Conservation (phyloP, 2,329 filamentous ascomycete genomes). For the Trichoderma sp. region DNA sequence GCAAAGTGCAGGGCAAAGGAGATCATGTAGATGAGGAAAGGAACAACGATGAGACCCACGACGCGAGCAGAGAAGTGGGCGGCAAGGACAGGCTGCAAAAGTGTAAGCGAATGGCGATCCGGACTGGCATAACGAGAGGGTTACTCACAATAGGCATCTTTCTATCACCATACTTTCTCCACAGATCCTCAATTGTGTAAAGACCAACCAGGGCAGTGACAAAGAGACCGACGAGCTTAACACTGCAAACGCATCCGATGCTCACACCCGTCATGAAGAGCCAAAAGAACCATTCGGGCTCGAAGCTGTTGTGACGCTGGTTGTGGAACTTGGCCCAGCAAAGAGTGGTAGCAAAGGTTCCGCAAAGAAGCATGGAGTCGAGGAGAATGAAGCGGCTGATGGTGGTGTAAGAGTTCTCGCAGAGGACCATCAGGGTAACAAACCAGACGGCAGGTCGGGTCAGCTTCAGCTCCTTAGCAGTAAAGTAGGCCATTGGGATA, state of each 20-base stretch:
- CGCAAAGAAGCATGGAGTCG: slow-evolving; percentile 97
- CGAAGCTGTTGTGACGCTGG: slow-evolving; percentile 80
- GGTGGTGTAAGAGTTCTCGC: slow-evolving; percentile 98
- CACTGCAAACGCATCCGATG: slow-evolving; percentile 96
- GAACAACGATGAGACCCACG: slow-evolving; percentile 82
- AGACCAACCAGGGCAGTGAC: slow-evolving; percentile 91
- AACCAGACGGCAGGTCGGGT: slow-evolving; percentile 88
- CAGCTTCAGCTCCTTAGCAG: slow-evolving; percentile 85
- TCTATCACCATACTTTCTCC: slow-evolving; percentile 94
- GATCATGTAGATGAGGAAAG: slow-evolving; percentile 88
- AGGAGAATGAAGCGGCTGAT: slow-evolving; percentile 98
- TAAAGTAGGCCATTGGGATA: slow-evolving; percentile 92
- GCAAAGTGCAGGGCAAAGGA: slow-evolving; percentile 95
- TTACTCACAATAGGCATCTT: slow-evolving; percentile 77
- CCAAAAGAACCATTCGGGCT: slow-evolving; percentile 91
- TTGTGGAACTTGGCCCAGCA: slow-evolving; percentile 98
- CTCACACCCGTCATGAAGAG: slow-evolving; percentile 89
- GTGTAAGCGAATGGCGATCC: background rate
- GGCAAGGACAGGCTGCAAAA: slow-evolving; percentile 57
- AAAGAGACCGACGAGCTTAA: slow-evolving; percentile 97
- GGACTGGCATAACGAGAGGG: background rate
- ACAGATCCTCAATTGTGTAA: slow-evolving; percentile 94
- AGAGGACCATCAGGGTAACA: slow-evolving; percentile 93
- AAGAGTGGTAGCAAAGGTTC: slow-evolving; percentile 94
- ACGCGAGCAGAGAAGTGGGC: slow-evolving; percentile 79